Base-by-base conservation (phyloP, 495 filamentous ascomycete genomes). In the Aspergillus nanangensis region DNA sequence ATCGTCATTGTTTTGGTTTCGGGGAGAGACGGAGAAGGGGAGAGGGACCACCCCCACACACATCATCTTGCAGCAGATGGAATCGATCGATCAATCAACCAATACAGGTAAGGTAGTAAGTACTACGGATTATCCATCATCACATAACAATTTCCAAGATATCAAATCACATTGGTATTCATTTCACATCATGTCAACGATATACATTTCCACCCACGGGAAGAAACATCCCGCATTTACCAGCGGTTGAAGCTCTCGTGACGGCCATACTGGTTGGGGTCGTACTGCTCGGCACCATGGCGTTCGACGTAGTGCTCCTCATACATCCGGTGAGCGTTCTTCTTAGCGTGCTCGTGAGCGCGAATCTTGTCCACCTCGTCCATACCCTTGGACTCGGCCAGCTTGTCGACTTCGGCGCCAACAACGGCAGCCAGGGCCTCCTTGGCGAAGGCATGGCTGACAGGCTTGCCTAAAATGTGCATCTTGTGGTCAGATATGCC, bases 361-460 rank as follows among this genome's bases (percentile, higher is more conserved):
- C 72, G 66, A 71, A 87, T 75, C 35, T 72, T 69, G 67, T 92
- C 86, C 46, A 80, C 61, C 56, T 70, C 76, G 63, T 88, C 82
- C 50, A 84, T 72, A 21, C 86, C 86, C 77, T 87, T 89, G 58
- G 80, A 87, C 78, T 91, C 85, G 58, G 77, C 72, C 24, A 91
- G 72, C 69, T 83, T 88, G 73, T 94, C 88, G 47, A 88, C 75
- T 66, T 91, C 83, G 45, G 77, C 81, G 32, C 80, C 86, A 38
- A 81, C 86, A 38, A 89, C 58, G 51, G 81, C 87, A 35, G 75
- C 82, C 15, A 91, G 70, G 27, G 82, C 57, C 65, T 90, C 87
- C 73, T 91, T 91, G 63, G 88, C 88, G 57, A 88, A 81, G 29
- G 67, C 71, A 70, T 91, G 88, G 53, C 70, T 74, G 51, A 88